Conservation (phyloP, 495 filamentous ascomycete species). For the Lasiosphaeris hirsuta region DNA sequence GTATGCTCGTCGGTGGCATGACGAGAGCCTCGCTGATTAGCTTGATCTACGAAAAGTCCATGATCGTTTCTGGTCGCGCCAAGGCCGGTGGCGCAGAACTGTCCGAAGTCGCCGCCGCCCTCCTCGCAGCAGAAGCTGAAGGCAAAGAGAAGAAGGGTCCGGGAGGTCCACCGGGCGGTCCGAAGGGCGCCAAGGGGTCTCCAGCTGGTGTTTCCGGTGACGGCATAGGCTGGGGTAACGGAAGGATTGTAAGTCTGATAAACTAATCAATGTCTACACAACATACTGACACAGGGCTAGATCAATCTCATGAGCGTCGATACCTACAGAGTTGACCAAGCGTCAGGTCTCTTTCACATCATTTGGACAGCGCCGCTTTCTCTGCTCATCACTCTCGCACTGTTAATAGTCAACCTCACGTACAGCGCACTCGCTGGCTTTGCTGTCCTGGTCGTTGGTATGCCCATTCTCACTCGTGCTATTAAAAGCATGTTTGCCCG, state of each 20-base stretch:
- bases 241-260: constrained; percentile 55
- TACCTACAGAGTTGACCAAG: constrained; percentile 83
- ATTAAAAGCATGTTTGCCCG: constrained; percentile 68
- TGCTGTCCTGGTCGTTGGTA: constrained; percentile 69
- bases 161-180: constrained; percentile 1
- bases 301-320: constrained; percentile 91
- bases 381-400: constrained; percentile 69
- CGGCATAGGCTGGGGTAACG: constrained; percentile 84
- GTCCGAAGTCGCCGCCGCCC: constrained; percentile 29
- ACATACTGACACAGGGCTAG: constrained; percentile 16
- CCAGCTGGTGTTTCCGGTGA: constrained; percentile 55
- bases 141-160: constrained; percentile 35
- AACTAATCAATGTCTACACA: not conserved
- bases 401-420: constrained; percentile 79
- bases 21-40: constrained; percentile 69
- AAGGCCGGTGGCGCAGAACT: constrained; percentile 60
- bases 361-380: constrained; percentile 80
- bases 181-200: constrained; percentile 26
- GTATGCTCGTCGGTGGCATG: constrained; percentile 78
- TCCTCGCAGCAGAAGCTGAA: constrained; percentile 34
- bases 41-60: constrained; percentile 75
- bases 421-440: constrained; percentile 90
- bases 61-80: constrained; percentile 75
- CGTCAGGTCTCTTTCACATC: constrained; percentile 83
- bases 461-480: constrained; percentile 70